Percentiles rank a stretch among this genome's conserved stretches.
phyloP scores from a whole-genome alignment of 805 yeast genomes.

The Starmerella sp. region DNA sequence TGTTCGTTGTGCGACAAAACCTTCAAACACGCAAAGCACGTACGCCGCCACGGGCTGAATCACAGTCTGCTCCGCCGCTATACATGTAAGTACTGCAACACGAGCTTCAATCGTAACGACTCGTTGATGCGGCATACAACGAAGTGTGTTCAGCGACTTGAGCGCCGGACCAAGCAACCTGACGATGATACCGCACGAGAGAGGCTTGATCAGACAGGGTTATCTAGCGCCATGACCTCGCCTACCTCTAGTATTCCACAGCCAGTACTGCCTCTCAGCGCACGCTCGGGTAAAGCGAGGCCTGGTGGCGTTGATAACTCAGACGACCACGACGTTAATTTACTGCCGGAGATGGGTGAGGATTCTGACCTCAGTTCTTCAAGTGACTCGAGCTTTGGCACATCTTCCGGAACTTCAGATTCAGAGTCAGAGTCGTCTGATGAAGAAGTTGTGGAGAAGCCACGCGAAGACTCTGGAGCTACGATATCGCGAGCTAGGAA shows the following conservation, averaged over 20 bases:
- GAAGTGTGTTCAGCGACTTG: constrained; percentile 4
- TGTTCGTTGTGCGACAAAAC: constrained; percentile 18
- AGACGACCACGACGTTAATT: neutral
- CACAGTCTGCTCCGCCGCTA: constrained; percentile 14
- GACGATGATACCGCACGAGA: neutral
- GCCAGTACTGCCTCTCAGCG: neutral
- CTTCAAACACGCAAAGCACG: constrained; percentile 21
- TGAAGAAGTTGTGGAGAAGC: neutral
- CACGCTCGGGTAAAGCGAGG: neutral
- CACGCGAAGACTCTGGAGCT: neutral
- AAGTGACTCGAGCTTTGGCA: neutral
- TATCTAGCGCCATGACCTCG: no score
- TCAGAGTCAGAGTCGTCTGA: neutral
- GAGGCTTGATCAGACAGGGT: neutral
- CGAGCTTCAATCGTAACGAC: constrained; percentile 17
- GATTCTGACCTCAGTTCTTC: neutral
- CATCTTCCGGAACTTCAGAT: constrained; percentile 2
- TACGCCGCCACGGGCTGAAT: constrained; percentile 18
- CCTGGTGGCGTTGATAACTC: neutral
- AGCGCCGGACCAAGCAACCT: neutral
- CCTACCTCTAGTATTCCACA: neutral
- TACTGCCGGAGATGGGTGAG: neutral
- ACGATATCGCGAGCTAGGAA: neutral
- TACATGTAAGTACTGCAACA: constrained; percentile 13
- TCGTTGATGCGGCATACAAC: constrained; percentile 13